A percentile compares a stretch with the other conserved stretches of the same genome.
Evolutionary conservation across 345 rosid genomes (phyloP).

Genomic region (Gossypium ekmanianum): DNA sequence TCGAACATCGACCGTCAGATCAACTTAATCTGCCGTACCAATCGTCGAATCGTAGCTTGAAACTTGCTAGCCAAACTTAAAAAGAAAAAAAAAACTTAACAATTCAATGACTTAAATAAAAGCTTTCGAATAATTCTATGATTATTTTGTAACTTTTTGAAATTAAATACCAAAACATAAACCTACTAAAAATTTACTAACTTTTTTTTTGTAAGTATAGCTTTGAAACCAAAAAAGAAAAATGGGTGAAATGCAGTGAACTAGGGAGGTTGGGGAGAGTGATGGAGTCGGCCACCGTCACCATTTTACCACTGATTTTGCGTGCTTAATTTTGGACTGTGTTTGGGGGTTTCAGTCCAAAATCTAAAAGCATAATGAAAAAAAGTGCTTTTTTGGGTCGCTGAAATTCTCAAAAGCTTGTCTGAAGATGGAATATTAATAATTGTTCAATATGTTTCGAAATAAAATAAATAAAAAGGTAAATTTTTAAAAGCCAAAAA

Average conservation of each 20-base stretch:
- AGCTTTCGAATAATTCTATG: too few relatives aligned
- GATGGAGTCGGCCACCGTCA: neutral
- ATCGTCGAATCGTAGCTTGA: too few relatives aligned
- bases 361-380: neutral
- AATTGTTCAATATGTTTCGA: neutral
- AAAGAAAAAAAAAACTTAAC: too few relatives aligned
- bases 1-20: too few relatives aligned
- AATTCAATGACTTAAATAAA: too few relatives aligned
- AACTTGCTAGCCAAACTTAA: too few relatives aligned
- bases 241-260: neutral
- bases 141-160: fast-evolving
- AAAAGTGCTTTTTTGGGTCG: neutral
- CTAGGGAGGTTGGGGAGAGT: neutral
- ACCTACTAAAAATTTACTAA: too few relatives aligned
- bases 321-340: neutral
- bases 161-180: too few relatives aligned
- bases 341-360: neutral
- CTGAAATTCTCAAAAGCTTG: neutral
- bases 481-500: neutral
- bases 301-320: neutral
- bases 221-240: neutral
- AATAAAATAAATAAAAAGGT: neutral
- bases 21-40: too few relatives aligned
- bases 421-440: neutral
- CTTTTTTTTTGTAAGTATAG: too few relatives aligned